Percentiles rank a stretch among this genome's conserved stretches.
phyloP scores from a whole-genome alignment of 805 yeast genomes.

The Candida maltosa region DNA sequence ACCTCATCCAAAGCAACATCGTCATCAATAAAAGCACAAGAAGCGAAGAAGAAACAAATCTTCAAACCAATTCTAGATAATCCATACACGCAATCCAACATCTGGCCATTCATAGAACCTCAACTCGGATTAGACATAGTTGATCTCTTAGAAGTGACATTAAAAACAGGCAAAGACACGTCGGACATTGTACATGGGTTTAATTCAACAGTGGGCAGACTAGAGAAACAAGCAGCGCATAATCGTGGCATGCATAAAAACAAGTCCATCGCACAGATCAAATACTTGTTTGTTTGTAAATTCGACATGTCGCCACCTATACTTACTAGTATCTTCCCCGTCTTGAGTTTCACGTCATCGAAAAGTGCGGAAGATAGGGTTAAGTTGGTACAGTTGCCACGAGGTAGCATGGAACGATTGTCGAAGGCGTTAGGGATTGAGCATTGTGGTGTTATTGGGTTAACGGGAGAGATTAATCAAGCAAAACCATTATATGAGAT shows the following conservation, averaged over 20 bases:
- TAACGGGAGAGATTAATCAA: slow-evolving; percentile 23
- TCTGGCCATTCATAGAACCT: slow-evolving; percentile 42
- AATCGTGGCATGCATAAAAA: slow-evolving; percentile 4
- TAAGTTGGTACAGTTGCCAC: slow-evolving; percentile 61
- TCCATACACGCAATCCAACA: slow-evolving; percentile 50
- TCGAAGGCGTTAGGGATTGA: slow-evolving; percentile 26
- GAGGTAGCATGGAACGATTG: slow-evolving; percentile 30
- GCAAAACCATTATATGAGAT: slow-evolving; percentile 26
- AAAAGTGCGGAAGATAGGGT: slow-evolving; percentile 28
- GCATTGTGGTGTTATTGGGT: slow-evolving; percentile 30
- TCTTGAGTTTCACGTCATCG: slow-evolving; percentile 47
- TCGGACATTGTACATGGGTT: slow-evolving; percentile 40
- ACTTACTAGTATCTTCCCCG: slow-evolving; percentile 56
- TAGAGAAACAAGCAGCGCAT: slow-evolving; percentile 41
- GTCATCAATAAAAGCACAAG: slow-evolving; percentile 45
- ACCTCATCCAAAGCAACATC: slow-evolving; percentile 22
- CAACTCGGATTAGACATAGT: slow-evolving; percentile 33
- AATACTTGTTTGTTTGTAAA: slow-evolving; percentile 58
- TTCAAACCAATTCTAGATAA: slow-evolving; percentile 64
- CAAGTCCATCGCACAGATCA: slow-evolving; percentile 14
- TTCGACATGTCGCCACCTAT: slow-evolving; percentile 51
- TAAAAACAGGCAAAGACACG: slow-evolving; percentile 14
- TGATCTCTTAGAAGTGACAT: slow-evolving; percentile 29
- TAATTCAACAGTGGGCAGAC: slow-evolving; percentile 48
- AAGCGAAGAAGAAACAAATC: slow-evolving; percentile 50